Conservation (phyloP, 208 protist genomes). For the Angomonas ambiguus region DNA sequence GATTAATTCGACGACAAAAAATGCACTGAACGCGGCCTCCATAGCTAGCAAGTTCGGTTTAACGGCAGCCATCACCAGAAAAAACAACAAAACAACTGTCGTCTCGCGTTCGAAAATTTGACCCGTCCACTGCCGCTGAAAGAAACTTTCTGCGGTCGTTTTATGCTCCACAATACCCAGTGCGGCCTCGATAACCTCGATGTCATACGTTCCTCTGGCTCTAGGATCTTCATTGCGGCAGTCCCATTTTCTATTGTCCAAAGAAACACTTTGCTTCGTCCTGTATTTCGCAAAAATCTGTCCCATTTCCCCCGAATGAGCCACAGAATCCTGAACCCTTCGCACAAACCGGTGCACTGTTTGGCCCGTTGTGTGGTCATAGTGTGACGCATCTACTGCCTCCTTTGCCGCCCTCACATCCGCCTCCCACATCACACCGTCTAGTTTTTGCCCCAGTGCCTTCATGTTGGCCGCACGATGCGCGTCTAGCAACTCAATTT, state of each 20-base stretch:
- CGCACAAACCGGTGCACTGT: slow-evolving; percentile 59
- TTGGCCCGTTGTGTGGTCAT: slow-evolving; percentile 43
- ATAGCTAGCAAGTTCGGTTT: slow-evolving; percentile 61
- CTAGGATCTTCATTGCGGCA: slow-evolving; percentile 78
- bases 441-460: slow-evolving; percentile 57
- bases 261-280: not conserved
- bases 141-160: slow-evolving; percentile 33
- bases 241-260: slow-evolving; percentile 47
- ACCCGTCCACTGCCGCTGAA: slow-evolving; percentile 66
- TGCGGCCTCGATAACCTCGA: slow-evolving; percentile 64
- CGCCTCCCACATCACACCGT: slow-evolving; percentile 70
- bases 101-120: slow-evolving; percentile 44
- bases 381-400: slow-evolving; percentile 75
- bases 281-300: not conserved
- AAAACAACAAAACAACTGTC: slow-evolving; percentile 42
- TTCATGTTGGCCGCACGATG: slow-evolving; percentile 66
- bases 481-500: slow-evolving; percentile 54
- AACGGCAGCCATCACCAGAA: slow-evolving; percentile 52
- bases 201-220: slow-evolving; percentile 49
- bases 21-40: slow-evolving; percentile 49
- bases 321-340: slow-evolving; percentile 50
- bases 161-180: slow-evolving; percentile 55
- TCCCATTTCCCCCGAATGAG: slow-evolving; percentile 4
- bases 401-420: slow-evolving; percentile 76
- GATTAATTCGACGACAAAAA: slow-evolving; percentile 53